phyloP scores from a whole-genome alignment of 2,329 filamentous ascomycete genomes.

The Chaetoscypha palmicola region DNA sequence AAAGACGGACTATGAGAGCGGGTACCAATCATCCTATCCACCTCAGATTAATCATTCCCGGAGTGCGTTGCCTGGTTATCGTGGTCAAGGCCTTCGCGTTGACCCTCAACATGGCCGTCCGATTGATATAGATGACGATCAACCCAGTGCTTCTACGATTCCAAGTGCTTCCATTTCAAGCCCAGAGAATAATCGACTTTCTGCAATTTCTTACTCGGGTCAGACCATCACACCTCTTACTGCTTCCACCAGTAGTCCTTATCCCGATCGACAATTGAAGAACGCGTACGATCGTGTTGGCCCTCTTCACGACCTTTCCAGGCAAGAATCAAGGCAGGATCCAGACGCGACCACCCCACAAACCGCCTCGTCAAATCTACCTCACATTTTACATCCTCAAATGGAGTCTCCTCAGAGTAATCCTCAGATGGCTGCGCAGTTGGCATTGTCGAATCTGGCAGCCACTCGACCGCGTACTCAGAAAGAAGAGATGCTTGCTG shows the following conservation, averaged over 20 bases:
- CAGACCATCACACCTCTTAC: conserved; percentile 56
- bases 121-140: conserved; percentile 50
- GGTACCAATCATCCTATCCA: conserved; percentile 53
- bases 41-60: conserved; percentile 30
- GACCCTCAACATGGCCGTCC: conserved; percentile 52
- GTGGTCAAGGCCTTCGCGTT: conserved; percentile 54
- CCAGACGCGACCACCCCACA: conserved; percentile 39
- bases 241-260: conserved; percentile 37
- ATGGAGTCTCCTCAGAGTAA: conserved; percentile 28
- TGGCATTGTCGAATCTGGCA: conserved; percentile 29
- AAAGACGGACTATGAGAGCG: conserved; percentile 56
- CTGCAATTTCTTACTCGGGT: conserved; percentile 43
- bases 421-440: conserved; percentile 28
- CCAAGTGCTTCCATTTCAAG: conserved; percentile 51
- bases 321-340: conserved; percentile 44
- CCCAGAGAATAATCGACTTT: conserved; percentile 53
- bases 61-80: conserved; percentile 52
- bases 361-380: conserved; percentile 37
- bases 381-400: conserved; percentile 41
- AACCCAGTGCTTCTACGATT: conserved; percentile 51
- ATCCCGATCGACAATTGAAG: conserved; percentile 33
- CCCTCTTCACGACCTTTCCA: conserved; percentile 51
- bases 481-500: conserved; percentile 84
- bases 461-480: conserved; percentile 47
- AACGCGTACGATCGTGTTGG: conserved; percentile 55